A percentile compares a stretch with the other conserved stretches of the same genome.
Conservation (phyloP, 2,329 filamentous ascomycete genomes). For the Fusarium goolgardi region DNA sequence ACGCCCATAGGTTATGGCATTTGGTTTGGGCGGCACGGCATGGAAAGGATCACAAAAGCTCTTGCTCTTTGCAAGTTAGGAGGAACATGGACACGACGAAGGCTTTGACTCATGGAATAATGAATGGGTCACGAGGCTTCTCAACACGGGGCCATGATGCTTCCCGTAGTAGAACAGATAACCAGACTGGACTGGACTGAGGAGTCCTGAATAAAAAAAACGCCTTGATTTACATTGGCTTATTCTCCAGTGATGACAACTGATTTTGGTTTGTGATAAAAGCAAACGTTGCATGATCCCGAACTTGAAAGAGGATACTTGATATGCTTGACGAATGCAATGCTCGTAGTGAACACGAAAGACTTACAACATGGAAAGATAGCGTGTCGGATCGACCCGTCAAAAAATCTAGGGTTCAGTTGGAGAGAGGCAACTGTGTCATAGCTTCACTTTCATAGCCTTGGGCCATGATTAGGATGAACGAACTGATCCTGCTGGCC, state of each 20-base stretch:
- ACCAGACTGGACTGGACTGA: slow-evolving; percentile 52
- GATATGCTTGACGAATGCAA: background rate
- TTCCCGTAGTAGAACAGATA: slow-evolving; percentile 51
- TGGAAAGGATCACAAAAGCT: slow-evolving; percentile 49
- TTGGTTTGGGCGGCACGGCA: slow-evolving; percentile 52
- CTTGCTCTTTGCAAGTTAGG: slow-evolving; percentile 49
- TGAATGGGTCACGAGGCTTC: slow-evolving; percentile 46
- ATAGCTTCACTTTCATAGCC: background rate
- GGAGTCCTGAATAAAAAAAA: slow-evolving; percentile 51
- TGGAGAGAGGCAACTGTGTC: background rate
- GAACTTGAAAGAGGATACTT: background rate
- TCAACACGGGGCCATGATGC: slow-evolving; percentile 44
- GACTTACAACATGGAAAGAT: background rate
- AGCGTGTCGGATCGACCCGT: slow-evolving; percentile 1
- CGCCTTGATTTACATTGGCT: slow-evolving; percentile 41
- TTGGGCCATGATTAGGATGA: background rate
- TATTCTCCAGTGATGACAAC: background rate
- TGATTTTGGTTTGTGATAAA: background rate
- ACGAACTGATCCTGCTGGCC: background rate
- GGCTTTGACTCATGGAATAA: slow-evolving; percentile 45
- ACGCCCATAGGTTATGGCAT: slow-evolving; percentile 54
- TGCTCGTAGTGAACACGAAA: background rate
- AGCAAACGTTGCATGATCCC: background rate
- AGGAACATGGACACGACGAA: slow-evolving; percentile 48
- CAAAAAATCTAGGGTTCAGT: background rate